Conservation (phyloP, 352 stramenopile species). For the Pythium periplocum region DNA sequence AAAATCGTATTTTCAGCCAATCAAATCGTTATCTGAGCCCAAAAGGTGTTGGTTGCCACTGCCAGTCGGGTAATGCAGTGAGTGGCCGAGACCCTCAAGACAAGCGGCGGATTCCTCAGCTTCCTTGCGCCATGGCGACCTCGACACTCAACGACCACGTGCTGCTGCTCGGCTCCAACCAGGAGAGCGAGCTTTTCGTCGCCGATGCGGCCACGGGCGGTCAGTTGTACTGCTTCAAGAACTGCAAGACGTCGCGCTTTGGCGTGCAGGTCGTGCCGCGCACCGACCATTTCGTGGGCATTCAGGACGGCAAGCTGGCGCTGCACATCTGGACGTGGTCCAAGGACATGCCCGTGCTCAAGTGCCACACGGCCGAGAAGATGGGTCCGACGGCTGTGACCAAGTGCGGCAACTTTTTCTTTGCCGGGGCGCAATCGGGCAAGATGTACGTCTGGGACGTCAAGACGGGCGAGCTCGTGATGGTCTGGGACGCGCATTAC, state of each 20-base stretch:
- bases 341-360: slow-evolving; percentile 65
- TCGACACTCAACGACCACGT: slow-evolving; percentile 49
- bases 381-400: slow-evolving; percentile 56
- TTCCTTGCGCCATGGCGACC: slow-evolving; percentile 24
- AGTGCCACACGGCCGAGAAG: slow-evolving; percentile 73
- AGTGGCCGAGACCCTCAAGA: too few species aligned
- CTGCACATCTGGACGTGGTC: slow-evolving; percentile 59
- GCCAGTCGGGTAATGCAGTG: too few species aligned
- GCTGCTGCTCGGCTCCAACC: slow-evolving; percentile 57
- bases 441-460: slow-evolving; percentile 86
- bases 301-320: slow-evolving; percentile 67
- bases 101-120: too few species aligned
- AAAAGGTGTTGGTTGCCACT: neutral
- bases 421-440: slow-evolving; percentile 66
- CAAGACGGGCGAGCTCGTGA: slow-evolving; percentile 72
- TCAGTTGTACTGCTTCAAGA: slow-evolving; percentile 76
- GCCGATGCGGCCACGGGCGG: slow-evolving; percentile 51
- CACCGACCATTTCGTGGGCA: slow-evolving; percentile 57
- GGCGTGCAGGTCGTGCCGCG: slow-evolving; percentile 53
- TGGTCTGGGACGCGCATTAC: slow-evolving; percentile 84
- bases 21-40: neutral
- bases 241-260: slow-evolving; percentile 39
- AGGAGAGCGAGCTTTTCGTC: slow-evolving; percentile 63
- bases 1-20: neutral
- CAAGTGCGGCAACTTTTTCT: slow-evolving; percentile 66